Evolutionary conservation across 2,329 filamentous ascomycete genomes (phyloP), one percentile per base, ranked within the genome.

Genomic region (Paracorniculantispora psalliotae): DNA sequence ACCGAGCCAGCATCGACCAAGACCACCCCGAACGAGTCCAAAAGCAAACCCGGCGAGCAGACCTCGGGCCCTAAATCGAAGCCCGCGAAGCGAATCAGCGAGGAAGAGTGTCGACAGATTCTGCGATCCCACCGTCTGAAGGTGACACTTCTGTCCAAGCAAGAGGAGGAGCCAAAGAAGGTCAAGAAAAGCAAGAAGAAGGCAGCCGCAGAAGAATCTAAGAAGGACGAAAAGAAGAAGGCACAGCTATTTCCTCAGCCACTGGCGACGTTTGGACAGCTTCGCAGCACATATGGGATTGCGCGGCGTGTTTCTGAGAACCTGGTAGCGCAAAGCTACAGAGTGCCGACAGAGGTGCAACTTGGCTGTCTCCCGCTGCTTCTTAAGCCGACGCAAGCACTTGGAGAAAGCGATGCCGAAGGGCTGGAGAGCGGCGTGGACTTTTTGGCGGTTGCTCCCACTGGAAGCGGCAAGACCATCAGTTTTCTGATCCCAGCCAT

Each of bases 391-490:
- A 76, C 79, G 62, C 76, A 72, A 59, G 82, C 82, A 0, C 73
- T 85, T 30, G 68, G 69, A 13, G 71, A 69, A 4, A 73, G 70
- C 39, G 57, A 50, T 19, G 37, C n/a, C 26, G 68, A 68, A 23
- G 72, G 73, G 21, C 60, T 77, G 21, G 68, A 69, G 2, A 60
- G 64, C 15, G 72, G 72, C 9, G 77, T 93, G 4, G 88, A 99
- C 76, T 84, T 99, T 41, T 74, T 99, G 63, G 90, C 91, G 0
- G 86, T 97, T 46, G 94, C 94, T 3, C 94, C 94, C 1, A 99
- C 94, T 0, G 94, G 94, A 25, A 97, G 93, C 71, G 94, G 94
- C 47, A 99, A 99, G 79, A 99, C 94, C 0, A 78, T 99, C 63
- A 91, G 92, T 19, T 99, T 97, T 68, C 74, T 97, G 67, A 89